Conservation (phyloP, 768 basidiomycete species). For the Phaeotremella skinneri region DNA sequence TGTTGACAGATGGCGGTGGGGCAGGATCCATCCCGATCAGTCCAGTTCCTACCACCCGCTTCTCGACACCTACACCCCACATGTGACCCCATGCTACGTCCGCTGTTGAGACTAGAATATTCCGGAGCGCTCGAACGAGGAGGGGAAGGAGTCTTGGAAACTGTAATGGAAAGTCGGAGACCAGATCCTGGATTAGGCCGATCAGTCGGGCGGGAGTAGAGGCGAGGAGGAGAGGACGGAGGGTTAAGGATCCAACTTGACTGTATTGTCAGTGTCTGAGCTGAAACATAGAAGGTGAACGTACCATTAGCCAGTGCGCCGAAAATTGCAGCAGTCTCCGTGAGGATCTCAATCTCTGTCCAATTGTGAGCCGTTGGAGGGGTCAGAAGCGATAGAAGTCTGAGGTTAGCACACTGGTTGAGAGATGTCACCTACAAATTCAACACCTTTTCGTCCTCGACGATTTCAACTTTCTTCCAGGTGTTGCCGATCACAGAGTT, state of each 20-base stretch:
- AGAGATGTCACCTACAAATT: slow-evolving; percentile 20
- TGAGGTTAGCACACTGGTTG: not conserved
- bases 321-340: slow-evolving; percentile 46
- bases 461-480: slow-evolving; percentile 47
- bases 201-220: slow-evolving; percentile 27
- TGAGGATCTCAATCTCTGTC: slow-evolving; percentile 31
- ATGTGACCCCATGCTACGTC: slow-evolving; percentile 48
- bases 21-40: slow-evolving; percentile 10
- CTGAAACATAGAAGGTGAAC: slow-evolving; percentile 3
- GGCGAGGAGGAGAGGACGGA: slow-evolving; percentile 28
- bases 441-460: slow-evolving; percentile 34
- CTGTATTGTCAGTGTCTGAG: not conserved
- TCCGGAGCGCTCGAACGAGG: slow-evolving; percentile 42
- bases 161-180: not conserved
- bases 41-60: slow-evolving; percentile 25
- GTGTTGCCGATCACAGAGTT: slow-evolving; percentile 50
- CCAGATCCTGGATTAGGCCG: slow-evolving; percentile 17
- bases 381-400: slow-evolving; percentile 7
- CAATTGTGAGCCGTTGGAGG: slow-evolving; percentile 3
- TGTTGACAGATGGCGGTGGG: not conserved
- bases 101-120: slow-evolving; percentile 41
- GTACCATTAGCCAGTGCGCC: slow-evolving; percentile 47
- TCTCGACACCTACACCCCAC: slow-evolving; percentile 47
- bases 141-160: slow-evolving; percentile 33
- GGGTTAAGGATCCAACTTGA: slow-evolving; percentile 39